Evolutionary conservation across 2,329 filamentous ascomycete genomes (phyloP), one percentile per base, ranked within the genome.

Genomic region (Neoascochyta sp.): DNA sequence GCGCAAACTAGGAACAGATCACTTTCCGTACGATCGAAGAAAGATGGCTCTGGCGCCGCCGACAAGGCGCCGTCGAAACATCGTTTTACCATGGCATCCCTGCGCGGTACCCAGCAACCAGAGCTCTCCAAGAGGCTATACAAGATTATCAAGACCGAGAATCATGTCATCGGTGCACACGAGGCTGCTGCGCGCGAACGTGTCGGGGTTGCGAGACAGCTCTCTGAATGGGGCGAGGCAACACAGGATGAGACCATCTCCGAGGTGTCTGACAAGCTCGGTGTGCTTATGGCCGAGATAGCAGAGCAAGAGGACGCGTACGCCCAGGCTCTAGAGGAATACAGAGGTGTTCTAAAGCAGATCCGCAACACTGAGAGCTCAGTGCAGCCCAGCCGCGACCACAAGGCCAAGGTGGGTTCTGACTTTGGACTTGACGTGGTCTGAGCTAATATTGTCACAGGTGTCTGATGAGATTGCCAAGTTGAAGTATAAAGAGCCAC

Each of bases 361-460:
- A 93, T 98, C 49, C 79, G 92, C 46, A 94, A 98, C 65, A 95
- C 88, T 9, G 92, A 98, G 71, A 83, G 83, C 67, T 93, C 86
- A 46, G 90, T 98, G 10, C 89, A 95, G 70, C 92, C 92, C 5
- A 88, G 83, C 54, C 77, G 92, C 36, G 89, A 95, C 50, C 76
- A 84, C 52, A 92, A 92, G 67, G 71, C 76, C 43, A 94, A 93
- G 67, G 69, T 69, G 47, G 38, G 10, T 23, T 9, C 21, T 39
- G 12, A 39, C n/a, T 11, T 43, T 22, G 13, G 7, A 18, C 7
- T 7, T n/a, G n/a, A 9, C 7, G 16, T 17, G 19, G 14, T 11
- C 7, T 8, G 10, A 22, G 24, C 40, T 52, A 15, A 52, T 30
- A 16, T 20, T 22, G 21, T 27, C 4, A 20, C 35, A 73, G 76